Evolutionary conservation across 768 basidiomycete genomes (phyloP), one percentile per base, ranked within the genome.

Genomic region (Asterophora lycoperdoides): DNA sequence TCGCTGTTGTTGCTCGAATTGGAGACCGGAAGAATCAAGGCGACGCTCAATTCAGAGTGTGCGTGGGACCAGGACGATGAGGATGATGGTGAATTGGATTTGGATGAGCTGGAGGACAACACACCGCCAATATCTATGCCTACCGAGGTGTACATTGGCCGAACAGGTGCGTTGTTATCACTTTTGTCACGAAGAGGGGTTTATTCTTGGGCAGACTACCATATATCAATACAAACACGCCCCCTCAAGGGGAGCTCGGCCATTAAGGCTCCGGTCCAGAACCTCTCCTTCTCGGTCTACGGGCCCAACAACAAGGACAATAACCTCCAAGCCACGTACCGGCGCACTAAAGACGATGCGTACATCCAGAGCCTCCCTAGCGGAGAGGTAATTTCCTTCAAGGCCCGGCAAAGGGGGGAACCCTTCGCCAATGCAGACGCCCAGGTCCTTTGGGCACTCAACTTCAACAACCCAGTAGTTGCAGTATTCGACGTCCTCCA

Each of bases 271-370:
- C 79, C 76, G 17, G 71, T 81, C 10, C 95, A 97, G 58, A 89
- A 89, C 45, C 77, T 98, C 13, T 83, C 84, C 0, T 96, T 93
- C 66, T 95, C 94, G 0, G 81, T 85, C 0, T 97, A 97, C 64
- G 91, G 93, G 0, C 93, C 95, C 5, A 94, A 94, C 64, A 92
- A 87, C 60, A 83, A 86, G 65, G 90, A 94, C 62, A 80, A 78
- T 54, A 68, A 77, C 7, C 59, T 84, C 10, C 93, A 95, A 60
- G 68, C 80, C 4, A 64, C 79, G 8, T 97, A 95, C 70, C 76
- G 75, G 6, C 82, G 77, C 32, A 86, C 89, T 1, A 81, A 83
- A 33, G 93, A 96, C 64, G 78, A 85, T 51, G 68, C 74, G 20
- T 95, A 95, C 65, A 78, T 93, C 37, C 90, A 93, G 58, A 78